Evolutionary conservation across 192 early-diverging fungal species (phyloP).

Genomic region (Entophlyctis luteolus): DNA sequence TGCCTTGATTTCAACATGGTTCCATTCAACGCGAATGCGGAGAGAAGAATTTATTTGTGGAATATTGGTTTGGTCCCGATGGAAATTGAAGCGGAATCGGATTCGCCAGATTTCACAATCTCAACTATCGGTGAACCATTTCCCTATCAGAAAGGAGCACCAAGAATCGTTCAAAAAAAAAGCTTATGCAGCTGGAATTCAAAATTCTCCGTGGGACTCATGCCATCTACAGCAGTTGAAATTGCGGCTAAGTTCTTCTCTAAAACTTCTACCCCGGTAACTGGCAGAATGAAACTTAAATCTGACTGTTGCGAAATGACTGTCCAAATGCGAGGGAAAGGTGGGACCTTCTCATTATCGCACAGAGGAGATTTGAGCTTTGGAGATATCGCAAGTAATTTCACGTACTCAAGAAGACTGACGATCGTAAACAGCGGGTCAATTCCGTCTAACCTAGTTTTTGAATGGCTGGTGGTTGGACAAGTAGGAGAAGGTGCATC

Average conservation of each 20-base stretch:
- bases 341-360: conserved; percentile 51
- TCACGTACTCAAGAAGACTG: conserved; percentile 49
- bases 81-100: conserved; percentile 34
- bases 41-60: conserved; percentile 54
- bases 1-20: conserved; percentile 64
- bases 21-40: conserved; percentile 52
- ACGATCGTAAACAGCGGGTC: conserved; percentile 52
- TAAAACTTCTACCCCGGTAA: conserved; percentile 34
- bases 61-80: conserved; percentile 59
- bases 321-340: conserved; percentile 51
- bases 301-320: conserved; percentile 47
- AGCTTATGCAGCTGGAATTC: conserved; percentile 46
- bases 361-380: conserved; percentile 59
- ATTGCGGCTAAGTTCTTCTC: conserved; percentile 47
- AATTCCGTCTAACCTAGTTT: conserved; percentile 46
- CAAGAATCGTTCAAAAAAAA: conserved; percentile 30
- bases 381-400: conserved; percentile 61
- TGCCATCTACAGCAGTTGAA: conserved; percentile 44
- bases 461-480: conserved; percentile 60
- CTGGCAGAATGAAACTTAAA: conserved; percentile 43
- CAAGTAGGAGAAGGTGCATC: conserved; percentile 37
- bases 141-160: conserved; percentile 24
- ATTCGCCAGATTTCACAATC: conserved; percentile 51
- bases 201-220: conserved; percentile 23
- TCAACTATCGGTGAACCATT: conserved; percentile 46